Evolutionary conservation across 1,284 basidiomycete species (phyloP).

Genomic region (Ustilago xerochloae): DNA sequence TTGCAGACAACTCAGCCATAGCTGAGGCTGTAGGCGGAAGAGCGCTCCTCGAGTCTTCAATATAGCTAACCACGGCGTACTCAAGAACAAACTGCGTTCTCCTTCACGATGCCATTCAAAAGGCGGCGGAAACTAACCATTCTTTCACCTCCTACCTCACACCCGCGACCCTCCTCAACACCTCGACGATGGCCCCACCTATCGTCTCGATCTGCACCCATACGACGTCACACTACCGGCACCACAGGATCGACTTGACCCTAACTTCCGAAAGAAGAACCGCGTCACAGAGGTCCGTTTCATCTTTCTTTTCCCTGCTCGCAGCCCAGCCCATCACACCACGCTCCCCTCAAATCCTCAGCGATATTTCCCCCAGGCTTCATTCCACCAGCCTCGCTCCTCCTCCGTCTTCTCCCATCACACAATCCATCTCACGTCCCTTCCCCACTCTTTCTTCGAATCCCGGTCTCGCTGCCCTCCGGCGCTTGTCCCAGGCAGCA

Average conservation of each 20-base stretch:
- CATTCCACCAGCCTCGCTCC: neutral
- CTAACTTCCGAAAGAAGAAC: slow-evolving; percentile 65
- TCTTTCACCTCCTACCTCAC: slow-evolving; percentile 14
- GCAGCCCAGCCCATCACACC: neutral
- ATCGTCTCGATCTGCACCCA: slow-evolving; percentile 4
- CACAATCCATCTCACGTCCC: neutral
- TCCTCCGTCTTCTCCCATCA: neutral
- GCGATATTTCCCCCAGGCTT: neutral
- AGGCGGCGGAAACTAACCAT: slow-evolving; percentile 39
- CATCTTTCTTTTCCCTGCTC: slow-evolving; percentile 3
- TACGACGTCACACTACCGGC: slow-evolving; percentile 15
- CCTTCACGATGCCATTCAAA: slow-evolving; percentile 25
- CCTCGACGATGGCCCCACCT: slow-evolving; percentile 4
- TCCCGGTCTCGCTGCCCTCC: neutral
- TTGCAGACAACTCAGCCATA: too few relatives aligned
- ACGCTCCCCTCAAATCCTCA: neutral
- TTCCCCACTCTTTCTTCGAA: neutral
- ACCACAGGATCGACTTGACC: slow-evolving; percentile 56
- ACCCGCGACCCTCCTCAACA: neutral
- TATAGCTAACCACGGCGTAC: slow-evolving; percentile 14
- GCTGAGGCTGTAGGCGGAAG: too few relatives aligned
- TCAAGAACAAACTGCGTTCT: neutral
- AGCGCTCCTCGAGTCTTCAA: too few relatives aligned
- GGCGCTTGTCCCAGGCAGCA: slow-evolving; percentile 13
- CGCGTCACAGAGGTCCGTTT: slow-evolving; percentile 64